Evolutionary conservation across 179 eudicot species (phyloP).

Genomic region (Corrigiola litoralis): DNA sequence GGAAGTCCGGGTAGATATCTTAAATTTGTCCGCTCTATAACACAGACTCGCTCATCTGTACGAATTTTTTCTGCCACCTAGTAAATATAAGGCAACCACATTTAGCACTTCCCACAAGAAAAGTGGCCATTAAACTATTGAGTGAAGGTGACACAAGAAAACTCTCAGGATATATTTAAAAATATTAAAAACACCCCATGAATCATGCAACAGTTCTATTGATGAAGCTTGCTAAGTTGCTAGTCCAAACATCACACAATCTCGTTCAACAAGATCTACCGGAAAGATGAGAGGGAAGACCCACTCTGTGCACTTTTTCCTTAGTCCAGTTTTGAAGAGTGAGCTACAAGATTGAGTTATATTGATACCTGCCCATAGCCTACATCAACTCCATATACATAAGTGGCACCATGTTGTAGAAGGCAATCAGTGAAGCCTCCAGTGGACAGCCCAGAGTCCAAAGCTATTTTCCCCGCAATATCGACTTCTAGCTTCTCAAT

Average conservation of each 20-base stretch:
- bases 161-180: not conserved
- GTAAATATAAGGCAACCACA: not conserved
- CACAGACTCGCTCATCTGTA: constrained; percentile 71
- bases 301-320: no score
- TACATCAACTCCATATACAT: constrained; percentile 94
- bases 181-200: no score
- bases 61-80: constrained; percentile 97
- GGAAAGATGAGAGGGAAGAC: no score
- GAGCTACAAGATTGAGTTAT: no score
- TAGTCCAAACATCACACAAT: no score
- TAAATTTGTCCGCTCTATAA: constrained; percentile 81
- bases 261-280: no score
- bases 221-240: no score
- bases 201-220: no score
- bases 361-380: constrained; percentile 98
- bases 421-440: constrained; percentile 98
- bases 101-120: not conserved
- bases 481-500: constrained; percentile 79
- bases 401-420: constrained; percentile 83
- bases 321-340: no score
- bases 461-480: constrained; percentile 84
- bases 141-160: not conserved
- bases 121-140: not conserved
- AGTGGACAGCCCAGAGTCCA: constrained; percentile 93
- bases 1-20: constrained; percentile 89